Conservation (phyloP, 129 eudicot genomes). For the Smallanthus sonchifolius region DNA sequence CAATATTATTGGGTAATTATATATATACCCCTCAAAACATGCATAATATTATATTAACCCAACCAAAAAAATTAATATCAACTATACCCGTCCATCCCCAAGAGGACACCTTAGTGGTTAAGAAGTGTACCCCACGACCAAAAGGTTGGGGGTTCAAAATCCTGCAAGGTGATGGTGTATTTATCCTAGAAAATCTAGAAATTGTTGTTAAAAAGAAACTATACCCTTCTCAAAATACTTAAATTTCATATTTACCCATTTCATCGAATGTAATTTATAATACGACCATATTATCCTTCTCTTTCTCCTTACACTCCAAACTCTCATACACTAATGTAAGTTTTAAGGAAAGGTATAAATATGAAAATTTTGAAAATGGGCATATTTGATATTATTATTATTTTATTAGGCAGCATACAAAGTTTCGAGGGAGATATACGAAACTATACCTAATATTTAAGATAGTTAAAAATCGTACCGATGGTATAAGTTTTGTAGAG, state of each 20-base stretch:
- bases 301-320: neutral
- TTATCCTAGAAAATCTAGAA: too few species aligned
- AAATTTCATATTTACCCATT: neutral
- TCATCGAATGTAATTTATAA: neutral
- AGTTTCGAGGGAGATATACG: neutral
- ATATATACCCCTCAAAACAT: neutral
- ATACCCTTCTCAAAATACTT: neutral
- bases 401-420: neutral
- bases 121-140: too few species aligned
- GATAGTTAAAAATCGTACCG: constrained; percentile 42
- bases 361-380: neutral
- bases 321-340: neutral
- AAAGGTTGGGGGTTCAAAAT: too few species aligned
- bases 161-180: too few species aligned
- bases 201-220: too few species aligned
- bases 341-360: neutral
- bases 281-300: neutral
- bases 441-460: neutral
- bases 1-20: neutral
- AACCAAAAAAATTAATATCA: neutral
- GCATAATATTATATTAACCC: neutral
- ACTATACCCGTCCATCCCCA: too few species aligned
- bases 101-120: too few species aligned
- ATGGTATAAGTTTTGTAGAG: constrained; percentile 83
- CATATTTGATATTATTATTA: neutral